Base-by-base conservation (phyloP, 352 stramenopile genomes). In the Aphanomyces euteiches region DNA sequence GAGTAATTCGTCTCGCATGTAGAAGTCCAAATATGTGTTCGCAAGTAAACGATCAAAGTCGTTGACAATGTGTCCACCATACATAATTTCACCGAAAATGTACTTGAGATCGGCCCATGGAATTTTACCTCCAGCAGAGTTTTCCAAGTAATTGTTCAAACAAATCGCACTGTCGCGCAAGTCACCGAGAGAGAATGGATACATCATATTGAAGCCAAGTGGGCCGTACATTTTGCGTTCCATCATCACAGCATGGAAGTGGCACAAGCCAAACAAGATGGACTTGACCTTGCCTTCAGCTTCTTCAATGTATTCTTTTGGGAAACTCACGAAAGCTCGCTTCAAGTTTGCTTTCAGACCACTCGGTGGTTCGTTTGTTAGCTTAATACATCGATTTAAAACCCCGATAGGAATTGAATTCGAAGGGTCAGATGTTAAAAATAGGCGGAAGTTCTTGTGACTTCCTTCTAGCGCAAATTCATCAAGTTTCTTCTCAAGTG, bases 191-290 rank as follows among this genome's bases (percentile, higher is more conserved):
- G 90, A 97, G 78, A 99, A 99, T 5, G 95, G 95, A 73, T 99
- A 99, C 80, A 98, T 98, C 95, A 99, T 99, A 74, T 99, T 99
- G 82, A 97, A 99, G n/a, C 96, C 96, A 66, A 98, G 92, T 13
- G 95, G 92, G 4, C 96, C 96, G 75, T 98, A 99, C 81, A 98
- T 96, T 76, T 99, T 99, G 40, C 96, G 87, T 76, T 99, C 96
- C 90, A 98, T 98, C 64, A 99, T 90, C 60, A 98, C 86, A 10
- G 95, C 95, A 75, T 99, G 96, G 78, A 98, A 99, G 80, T 98
- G 90, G 78, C 96, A 98, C 3, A 99, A 79, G 0, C 94, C 96
- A 78, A 99, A 99, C 28, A 99, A 77, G 74, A 99, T 98, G 48
- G 90, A 96, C 77, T 98, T 98, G 64, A 95, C 95, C 78, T 98